phyloP scores from a whole-genome alignment of 192 early-diverging fungal genomes.

The Podochytrium sp. region DNA sequence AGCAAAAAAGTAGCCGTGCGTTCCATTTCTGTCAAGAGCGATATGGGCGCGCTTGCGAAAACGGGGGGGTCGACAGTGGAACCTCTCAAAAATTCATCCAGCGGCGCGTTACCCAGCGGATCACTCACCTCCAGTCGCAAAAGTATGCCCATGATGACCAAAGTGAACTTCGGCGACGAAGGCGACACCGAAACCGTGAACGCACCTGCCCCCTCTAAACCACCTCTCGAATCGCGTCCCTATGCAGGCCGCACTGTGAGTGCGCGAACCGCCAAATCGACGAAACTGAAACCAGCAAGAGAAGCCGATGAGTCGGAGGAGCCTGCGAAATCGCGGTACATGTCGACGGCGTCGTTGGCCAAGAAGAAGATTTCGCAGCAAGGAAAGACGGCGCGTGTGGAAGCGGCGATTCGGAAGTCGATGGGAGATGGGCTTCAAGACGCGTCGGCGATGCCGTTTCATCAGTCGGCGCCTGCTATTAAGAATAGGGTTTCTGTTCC shows the following conservation, averaged over 20 bases:
- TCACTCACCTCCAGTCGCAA: background rate
- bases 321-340: background rate
- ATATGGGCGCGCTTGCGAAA: background rate
- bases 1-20: background rate
- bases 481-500: background rate
- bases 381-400: constrained; percentile 16
- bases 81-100: background rate
- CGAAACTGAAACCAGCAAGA: background rate
- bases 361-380: constrained; percentile 25
- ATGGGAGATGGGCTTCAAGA: constrained; percentile 21
- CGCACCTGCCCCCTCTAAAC: background rate
- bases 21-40: background rate
- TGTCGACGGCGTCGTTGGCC: background rate
- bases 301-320: background rate
- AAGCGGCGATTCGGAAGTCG: constrained; percentile 15
- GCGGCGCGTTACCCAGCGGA: background rate
- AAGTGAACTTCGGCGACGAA: constrained; percentile 16
- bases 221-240: background rate
- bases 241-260: background rate
- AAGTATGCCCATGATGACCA: constrained; percentile 6
- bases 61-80: background rate
- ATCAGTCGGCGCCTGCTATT: background rate
- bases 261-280: background rate
- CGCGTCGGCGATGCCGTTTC: background rate
- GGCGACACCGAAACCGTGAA: background rate